These are phyloP conservation scores for Emydomyces testavorans DNA, from an alignment of 2,329 filamentous ascomycete species.

Conservation along the genomic window DNA sequence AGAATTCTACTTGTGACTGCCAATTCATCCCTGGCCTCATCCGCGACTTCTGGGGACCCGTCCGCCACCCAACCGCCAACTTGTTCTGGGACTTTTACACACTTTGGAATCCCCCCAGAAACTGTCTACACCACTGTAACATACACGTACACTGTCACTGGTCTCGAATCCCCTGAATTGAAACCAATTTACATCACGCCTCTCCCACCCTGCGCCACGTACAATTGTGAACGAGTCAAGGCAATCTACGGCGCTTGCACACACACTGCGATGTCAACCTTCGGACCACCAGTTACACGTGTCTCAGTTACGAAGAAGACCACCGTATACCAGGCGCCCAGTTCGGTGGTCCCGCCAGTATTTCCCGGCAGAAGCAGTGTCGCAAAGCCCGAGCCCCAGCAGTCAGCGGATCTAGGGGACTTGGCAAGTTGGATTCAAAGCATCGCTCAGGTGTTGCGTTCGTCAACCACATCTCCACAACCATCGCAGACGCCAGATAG, in stretches of 20 bases:
- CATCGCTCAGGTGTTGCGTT: not conserved
- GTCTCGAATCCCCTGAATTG: not conserved
- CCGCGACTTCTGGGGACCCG: not conserved
- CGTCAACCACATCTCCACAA: not conserved
- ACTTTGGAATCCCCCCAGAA: constrained; percentile 1
- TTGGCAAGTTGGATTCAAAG: not conserved
- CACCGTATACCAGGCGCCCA: constrained; percentile 8
- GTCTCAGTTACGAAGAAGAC: constrained; percentile 15
- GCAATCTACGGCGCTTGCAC: too few species aligned
- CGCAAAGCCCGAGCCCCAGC: not conserved
- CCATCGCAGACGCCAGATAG: not conserved
- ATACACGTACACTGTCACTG: constrained; percentile 6
- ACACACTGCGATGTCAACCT: constrained; percentile 1
- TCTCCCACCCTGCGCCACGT: constrained; percentile 9
- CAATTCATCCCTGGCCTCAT: not conserved
- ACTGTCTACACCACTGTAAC: constrained; percentile 12
- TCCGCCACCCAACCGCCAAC: not conserved
- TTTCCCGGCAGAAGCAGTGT: not conserved
- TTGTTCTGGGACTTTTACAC: not conserved
- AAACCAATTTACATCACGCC: constrained; percentile 12
- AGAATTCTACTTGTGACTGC: not conserved
- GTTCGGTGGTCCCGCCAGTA: constrained; percentile 5
- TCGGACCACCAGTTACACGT: not conserved
- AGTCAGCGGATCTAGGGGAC: not conserved
- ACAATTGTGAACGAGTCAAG: not conserved